Conservation (phyloP, 139 green algal species). For the Closterium sp. region DNA sequence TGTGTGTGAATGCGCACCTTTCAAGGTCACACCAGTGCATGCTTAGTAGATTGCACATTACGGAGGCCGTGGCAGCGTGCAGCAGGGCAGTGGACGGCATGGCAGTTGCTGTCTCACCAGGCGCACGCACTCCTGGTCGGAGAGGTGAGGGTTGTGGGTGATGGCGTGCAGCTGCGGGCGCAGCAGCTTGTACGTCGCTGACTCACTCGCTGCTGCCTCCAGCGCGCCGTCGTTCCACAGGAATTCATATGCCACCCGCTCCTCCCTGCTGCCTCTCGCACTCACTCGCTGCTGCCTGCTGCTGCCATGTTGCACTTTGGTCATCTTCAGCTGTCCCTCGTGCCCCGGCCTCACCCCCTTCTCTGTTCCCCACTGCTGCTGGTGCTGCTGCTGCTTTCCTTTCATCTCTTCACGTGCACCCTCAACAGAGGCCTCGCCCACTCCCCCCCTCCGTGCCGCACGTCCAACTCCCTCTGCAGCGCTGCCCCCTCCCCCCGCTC, state of each 20-base stretch:
- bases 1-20: too few species aligned
- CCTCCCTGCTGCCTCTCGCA: not conserved
- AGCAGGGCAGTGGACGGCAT: too few species aligned
- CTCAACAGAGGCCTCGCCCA: not conserved
- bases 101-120: too few species aligned
- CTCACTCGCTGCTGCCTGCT: too few species aligned
- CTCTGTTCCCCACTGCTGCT: too few species aligned
- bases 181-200: not conserved
- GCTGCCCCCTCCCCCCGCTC: not conserved
- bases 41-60: too few species aligned
- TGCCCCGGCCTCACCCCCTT: too few species aligned
- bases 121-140: not conserved
- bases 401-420: not conserved
- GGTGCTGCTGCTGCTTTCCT: not conserved
- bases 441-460: too few species aligned
- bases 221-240: constrained; percentile 13
- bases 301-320: not conserved
- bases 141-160: constrained; percentile 11
- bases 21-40: too few species aligned
- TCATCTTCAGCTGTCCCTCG: too few species aligned
- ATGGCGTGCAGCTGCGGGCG: not conserved
- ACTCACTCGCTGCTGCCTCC: not conserved
- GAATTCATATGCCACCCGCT: constrained; percentile 1
- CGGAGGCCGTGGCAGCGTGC: too few species aligned
- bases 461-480: not conserved